Conservation (phyloP, 2,329 filamentous ascomycete genomes). For the Fusarium sp. region DNA sequence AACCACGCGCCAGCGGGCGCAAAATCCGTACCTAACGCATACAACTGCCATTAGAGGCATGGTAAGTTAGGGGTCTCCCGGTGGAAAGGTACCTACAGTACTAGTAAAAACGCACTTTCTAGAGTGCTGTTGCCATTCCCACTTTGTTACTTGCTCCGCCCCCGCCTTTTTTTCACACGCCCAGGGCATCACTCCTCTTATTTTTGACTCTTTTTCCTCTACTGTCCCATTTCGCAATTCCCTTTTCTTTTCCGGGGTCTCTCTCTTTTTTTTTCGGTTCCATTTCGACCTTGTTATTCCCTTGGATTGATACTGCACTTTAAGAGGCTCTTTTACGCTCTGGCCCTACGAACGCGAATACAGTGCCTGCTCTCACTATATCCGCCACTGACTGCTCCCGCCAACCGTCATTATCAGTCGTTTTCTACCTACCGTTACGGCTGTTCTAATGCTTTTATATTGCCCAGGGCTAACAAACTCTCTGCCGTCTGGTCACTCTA, state of each 20-base stretch:
- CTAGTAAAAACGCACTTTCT: not conserved
- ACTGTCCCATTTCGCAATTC: constrained; percentile 35
- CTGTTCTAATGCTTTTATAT: constrained; percentile 1
- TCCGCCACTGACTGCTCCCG: not conserved
- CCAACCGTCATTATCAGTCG: not conserved
- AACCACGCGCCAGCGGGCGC: constrained; percentile 29
- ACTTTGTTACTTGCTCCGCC: constrained; percentile 37
- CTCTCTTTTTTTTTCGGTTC: constrained; percentile 9
- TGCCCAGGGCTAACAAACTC: constrained; percentile 16
- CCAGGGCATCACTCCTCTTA: constrained; percentile 18
- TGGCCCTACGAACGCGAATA: not conserved
- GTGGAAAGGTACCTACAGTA: constrained; percentile 13
- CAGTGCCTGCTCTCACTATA: constrained; percentile 1
- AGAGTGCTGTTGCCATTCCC: constrained; percentile 3
- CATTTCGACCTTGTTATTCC: constrained; percentile 35
- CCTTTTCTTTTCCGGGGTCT: constrained; percentile 43
- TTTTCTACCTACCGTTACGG: not conserved
- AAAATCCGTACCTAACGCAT: constrained; percentile 20
- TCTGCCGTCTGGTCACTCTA: constrained; percentile 14
- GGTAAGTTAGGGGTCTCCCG: constrained; percentile 25
- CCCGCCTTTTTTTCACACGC: constrained; percentile 40
- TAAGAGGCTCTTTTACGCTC: constrained; percentile 4
- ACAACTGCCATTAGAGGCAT: constrained; percentile 36
- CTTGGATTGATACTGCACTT: not conserved
- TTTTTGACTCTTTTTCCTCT: constrained; percentile 34